phyloP scores from a whole-genome alignment of 2,329 filamentous ascomycete species.

The Calonectria crousiana region DNA sequence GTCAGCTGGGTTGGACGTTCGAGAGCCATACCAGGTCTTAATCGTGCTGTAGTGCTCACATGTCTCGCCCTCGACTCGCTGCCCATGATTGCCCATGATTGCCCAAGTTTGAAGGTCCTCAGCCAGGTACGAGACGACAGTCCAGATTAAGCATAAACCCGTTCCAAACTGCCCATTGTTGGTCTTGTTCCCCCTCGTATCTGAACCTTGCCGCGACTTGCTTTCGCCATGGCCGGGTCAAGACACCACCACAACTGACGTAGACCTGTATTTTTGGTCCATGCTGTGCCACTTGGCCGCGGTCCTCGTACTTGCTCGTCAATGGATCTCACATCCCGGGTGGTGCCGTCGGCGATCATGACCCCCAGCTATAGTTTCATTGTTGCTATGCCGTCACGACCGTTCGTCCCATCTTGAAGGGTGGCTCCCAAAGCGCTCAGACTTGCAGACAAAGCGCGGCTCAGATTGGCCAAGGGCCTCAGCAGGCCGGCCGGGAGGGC shows the following conservation, averaged over 20 bases:
- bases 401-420: slow-evolving; percentile 24
- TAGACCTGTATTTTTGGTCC: slow-evolving; percentile 4
- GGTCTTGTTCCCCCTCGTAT: slow-evolving; percentile 19
- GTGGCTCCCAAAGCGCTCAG: slow-evolving; percentile 15
- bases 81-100: slow-evolving; percentile 19
- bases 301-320: slow-evolving; percentile 15
- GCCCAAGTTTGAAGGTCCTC: neutral
- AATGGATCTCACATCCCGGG: slow-evolving; percentile 39
- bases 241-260: slow-evolving; percentile 18
- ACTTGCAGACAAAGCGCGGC: slow-evolving; percentile 22
- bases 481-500: slow-evolving; percentile 26
- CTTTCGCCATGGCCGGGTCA: slow-evolving; percentile 4
- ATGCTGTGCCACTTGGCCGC: slow-evolving; percentile 11
- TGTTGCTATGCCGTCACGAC: slow-evolving; percentile 24
- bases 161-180: slow-evolving; percentile 11
- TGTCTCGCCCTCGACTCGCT: neutral
- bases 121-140: slow-evolving; percentile 18
- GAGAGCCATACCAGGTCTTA: neutral
- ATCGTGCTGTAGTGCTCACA: neutral
- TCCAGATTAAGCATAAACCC: slow-evolving; percentile 24
- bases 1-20: neutral
- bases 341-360: slow-evolving; percentile 39
- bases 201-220: slow-evolving; percentile 7
- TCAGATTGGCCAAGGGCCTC: slow-evolving; percentile 34
- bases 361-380: slow-evolving; percentile 31